phyloP scores from a whole-genome alignment of 352 stramenopile species.

The Phytophthora ohioensis region DNA sequence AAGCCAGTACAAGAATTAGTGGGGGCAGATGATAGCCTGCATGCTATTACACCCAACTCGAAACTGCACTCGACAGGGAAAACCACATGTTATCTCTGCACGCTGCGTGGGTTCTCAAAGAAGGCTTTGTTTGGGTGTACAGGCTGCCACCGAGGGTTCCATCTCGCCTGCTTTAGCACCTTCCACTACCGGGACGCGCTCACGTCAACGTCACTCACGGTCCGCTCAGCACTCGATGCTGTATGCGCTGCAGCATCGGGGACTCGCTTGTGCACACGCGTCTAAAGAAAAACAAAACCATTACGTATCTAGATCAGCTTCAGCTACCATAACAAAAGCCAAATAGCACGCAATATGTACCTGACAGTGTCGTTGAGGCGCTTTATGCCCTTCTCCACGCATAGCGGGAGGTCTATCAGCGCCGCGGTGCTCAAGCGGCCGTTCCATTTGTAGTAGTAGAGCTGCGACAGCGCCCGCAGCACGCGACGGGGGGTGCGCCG shows the following conservation, averaged over 20 bases:
- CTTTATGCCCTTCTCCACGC: too few relatives aligned
- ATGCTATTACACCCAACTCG: conserved; percentile 6
- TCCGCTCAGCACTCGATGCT: conserved; percentile 13
- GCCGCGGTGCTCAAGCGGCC: too few relatives aligned
- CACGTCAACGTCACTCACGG: conserved; percentile 1
- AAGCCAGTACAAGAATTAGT: background rate
- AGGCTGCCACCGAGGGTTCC: conserved; percentile 15
- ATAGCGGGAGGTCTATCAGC: too few relatives aligned
- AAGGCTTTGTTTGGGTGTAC: conserved; percentile 16
- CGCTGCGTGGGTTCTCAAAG: background rate
- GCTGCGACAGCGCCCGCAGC: too few relatives aligned
- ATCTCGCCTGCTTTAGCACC: conserved; percentile 12
- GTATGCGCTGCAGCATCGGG: conserved; percentile 5
- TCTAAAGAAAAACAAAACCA: conserved; percentile 29
- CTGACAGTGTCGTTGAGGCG: too few relatives aligned
- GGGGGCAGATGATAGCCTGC: background rate
- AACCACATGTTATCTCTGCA: conserved; percentile 14
- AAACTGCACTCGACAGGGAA: background rate
- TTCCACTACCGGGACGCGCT: conserved; percentile 15
- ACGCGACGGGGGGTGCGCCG: too few relatives aligned
- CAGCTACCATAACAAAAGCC: too few relatives aligned
- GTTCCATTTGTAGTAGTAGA: too few relatives aligned
- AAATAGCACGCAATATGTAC: too few relatives aligned
- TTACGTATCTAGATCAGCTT: conserved; percentile 13
- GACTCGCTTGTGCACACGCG: conserved; percentile 9